Evolutionary conservation across 1,284 basidiomycete species (phyloP).

Genomic region (Leccinum proximum): DNA sequence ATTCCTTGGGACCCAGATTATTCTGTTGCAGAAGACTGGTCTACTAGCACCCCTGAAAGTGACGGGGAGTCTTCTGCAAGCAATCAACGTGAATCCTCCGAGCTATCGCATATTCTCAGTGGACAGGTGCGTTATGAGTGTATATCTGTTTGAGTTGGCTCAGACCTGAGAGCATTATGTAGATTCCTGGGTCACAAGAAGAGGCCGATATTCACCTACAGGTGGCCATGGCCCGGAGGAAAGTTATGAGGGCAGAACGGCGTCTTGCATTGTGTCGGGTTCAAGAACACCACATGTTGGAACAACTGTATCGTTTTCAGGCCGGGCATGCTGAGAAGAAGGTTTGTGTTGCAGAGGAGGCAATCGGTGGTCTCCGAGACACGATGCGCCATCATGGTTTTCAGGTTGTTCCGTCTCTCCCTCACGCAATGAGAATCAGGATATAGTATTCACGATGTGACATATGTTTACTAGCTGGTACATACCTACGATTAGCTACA

Average conservation of each 20-base stretch:
- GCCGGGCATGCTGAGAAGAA: neutral
- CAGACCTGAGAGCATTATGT: neutral
- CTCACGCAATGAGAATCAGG: neutral
- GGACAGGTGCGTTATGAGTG: neutral
- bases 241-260: neutral
- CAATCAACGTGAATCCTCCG: neutral
- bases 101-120: neutral
- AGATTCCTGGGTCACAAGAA: neutral
- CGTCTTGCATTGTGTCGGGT: neutral
- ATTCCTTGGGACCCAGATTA: neutral
- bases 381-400: neutral
- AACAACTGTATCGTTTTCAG: neutral
- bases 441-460: too few species aligned
- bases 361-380: neutral
- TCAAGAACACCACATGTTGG: neutral
- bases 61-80: neutral
- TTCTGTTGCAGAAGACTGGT: neutral
- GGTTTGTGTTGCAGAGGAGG: neutral
- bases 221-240: neutral
- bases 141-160: neutral
- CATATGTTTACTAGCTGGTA: too few species aligned
- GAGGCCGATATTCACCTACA: neutral
- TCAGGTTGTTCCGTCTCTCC: neutral
- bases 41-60: neutral
- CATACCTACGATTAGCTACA: too few species aligned